Evolutionary conservation across 441 rosid species (phyloP).

Genomic region (Syzygium syzygioides): DNA sequence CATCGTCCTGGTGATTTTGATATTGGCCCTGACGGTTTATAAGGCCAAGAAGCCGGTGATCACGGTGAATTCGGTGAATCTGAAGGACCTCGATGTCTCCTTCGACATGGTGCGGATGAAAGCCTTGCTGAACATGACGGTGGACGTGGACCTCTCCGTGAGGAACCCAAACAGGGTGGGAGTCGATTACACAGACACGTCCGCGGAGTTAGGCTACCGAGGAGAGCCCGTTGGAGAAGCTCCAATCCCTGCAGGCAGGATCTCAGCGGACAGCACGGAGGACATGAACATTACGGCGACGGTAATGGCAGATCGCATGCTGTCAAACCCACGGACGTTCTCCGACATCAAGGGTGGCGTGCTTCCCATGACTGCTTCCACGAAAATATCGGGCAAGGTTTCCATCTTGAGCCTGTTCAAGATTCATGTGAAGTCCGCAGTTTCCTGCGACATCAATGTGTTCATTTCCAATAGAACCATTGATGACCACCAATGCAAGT

Average conservation of each 20-base stretch:
- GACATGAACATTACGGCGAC: conserved; percentile 42
- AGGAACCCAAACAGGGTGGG: neutral
- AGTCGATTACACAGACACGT: neutral
- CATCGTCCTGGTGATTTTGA: neutral
- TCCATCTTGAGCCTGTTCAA: conserved; percentile 32
- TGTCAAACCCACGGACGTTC: conserved; percentile 22
- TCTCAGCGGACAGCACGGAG: conserved; percentile 31
- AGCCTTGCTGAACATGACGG: neutral
- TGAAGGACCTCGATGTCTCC: neutral
- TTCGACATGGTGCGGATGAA: neutral
- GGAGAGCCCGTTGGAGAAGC: conserved; percentile 41
- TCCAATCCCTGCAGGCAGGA: conserved; percentile 49
- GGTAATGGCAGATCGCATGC: conserved; percentile 63
- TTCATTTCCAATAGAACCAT: conserved; percentile 32
- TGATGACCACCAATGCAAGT: conserved; percentile 47
- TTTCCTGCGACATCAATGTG: conserved; percentile 45
- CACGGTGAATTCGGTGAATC: neutral
- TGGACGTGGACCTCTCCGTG: neutral
- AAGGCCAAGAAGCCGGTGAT: neutral
- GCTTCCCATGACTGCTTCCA: conserved; percentile 33
- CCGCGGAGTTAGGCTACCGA: neutral
- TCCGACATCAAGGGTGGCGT: conserved; percentile 31
- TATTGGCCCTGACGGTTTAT: neutral
- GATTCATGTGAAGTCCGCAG: conserved; percentile 33
- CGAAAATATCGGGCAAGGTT: conserved; percentile 57